Evolutionary conservation across 345 rosid genomes (phyloP).

Genomic region (Hypericum perforatum): DNA sequence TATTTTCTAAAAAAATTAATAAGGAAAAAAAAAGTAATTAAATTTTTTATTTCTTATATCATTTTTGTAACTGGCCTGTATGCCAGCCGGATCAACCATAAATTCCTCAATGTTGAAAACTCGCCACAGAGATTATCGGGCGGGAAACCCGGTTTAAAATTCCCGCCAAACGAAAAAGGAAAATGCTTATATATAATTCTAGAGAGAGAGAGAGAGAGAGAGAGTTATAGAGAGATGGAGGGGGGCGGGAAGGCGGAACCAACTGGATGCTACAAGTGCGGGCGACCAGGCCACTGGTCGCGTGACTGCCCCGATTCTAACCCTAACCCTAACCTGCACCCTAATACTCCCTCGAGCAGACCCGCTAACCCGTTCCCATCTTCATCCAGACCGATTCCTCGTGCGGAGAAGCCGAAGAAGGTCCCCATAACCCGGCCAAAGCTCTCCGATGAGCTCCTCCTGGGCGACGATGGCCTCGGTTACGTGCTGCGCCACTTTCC

Average conservation of each 20-base stretch:
- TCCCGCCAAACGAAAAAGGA: too few species aligned
- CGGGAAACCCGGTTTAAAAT: too few species aligned
- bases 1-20: too few species aligned
- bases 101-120: too few species aligned
- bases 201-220: too few species aligned
- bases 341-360: conserved; percentile 7
- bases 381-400: not conserved
- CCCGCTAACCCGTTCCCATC: conserved; percentile 14
- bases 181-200: too few species aligned
- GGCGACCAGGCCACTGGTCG: conserved; percentile 97
- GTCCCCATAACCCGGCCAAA: conserved; percentile 50
- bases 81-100: too few species aligned
- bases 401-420: conserved; percentile 47
- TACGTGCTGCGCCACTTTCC: conserved; percentile 84
- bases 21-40: too few species aligned
- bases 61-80: too few species aligned
- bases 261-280: conserved; percentile 94
- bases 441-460: conserved; percentile 69
- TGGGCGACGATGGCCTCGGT: conserved; percentile 78
- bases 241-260: conserved; percentile 36
- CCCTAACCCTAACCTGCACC: conserved; percentile 11
- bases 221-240: too few species aligned
- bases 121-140: too few species aligned
- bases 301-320: conserved; percentile 60
- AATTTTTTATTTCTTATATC: too few species aligned